Evolutionary conservation across 176 grass and related monocot genomes (phyloP), one percentile per base, ranked within the genome.

Genomic region (Aegilops sharonensis): DNA sequence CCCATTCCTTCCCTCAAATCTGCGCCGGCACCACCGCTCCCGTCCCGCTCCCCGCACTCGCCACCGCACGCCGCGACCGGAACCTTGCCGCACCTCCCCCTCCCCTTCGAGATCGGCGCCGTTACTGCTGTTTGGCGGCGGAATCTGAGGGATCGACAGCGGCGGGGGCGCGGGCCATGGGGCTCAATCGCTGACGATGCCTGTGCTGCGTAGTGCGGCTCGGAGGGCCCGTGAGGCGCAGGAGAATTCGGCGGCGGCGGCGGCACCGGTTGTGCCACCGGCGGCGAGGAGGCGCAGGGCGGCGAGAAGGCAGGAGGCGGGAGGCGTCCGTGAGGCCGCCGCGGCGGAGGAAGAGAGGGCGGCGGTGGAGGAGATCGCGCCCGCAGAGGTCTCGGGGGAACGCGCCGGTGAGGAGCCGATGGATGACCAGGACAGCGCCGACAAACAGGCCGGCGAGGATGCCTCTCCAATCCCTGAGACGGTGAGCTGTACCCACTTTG

Each of bases 121-220:
- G 81, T 45, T 10, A 27, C 52, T 24, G 63, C 64, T 23, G 72
- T 85, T 37, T 78, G 85, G 77, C 48, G 54, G 67, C 69, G 76
- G 88, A 77, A 85, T 85, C 79, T 82, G 68, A 81, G 67, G 59
- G 48, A 78, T 63, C 18, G 27, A 64, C 24, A 45, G 76, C 25
- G 65, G 60, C 13, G 69, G 72, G 56, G 34, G 25, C 24, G 72
- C 60, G 60, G 79, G 70, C 27, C 87, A 87, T 87, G 81, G 70
- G 75, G 79, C 59, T 84, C 75, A 85, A 93, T 92, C 71, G 86
- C 80, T 93, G 91, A 95, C 65, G 94, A 95, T 95, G 94, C 94
- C 91, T 81, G 89, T 93, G 64, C 89, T 91, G 59, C 90, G 87
- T 89, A 92, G 94, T 57, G 90, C 82, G 68, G 82, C 82, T 81